These are phyloP conservation scores for Scleromitrula shiraiana DNA, from an alignment of 2,329 filamentous ascomycete genomes.

Conservation along the genomic window DNA sequence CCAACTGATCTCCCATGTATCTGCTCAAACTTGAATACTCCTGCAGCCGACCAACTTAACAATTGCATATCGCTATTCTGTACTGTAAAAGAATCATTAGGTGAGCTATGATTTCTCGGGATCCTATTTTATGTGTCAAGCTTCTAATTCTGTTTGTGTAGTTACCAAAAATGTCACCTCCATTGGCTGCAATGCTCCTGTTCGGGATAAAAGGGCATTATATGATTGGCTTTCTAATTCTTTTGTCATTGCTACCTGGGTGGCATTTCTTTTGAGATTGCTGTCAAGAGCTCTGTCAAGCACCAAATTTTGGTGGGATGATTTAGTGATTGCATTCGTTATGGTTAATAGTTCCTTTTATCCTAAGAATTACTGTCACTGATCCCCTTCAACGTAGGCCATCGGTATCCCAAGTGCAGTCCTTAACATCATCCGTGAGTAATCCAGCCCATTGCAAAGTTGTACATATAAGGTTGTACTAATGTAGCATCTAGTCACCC, in stretches of 20 bases:
- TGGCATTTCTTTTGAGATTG: background rate
- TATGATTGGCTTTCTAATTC: slow-evolving; percentile 1
- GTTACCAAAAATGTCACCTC: slow-evolving; percentile 3
- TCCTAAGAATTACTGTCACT: background rate
- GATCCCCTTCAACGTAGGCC: background rate
- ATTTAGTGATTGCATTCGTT: background rate
- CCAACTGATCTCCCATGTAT: slow-evolving; percentile 6
- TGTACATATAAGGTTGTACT: no score
- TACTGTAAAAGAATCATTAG: slow-evolving; percentile 1
- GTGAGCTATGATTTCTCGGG: background rate
- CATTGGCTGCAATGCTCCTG: background rate
- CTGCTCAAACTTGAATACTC: slow-evolving; percentile 3
- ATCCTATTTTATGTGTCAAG: background rate
- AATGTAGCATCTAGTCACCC: slow-evolving; percentile 6
- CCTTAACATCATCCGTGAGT: slow-evolving; percentile 4
- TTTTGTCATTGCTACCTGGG: slow-evolving; percentile 1
- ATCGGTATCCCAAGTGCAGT: slow-evolving; percentile 1
- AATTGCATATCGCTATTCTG: background rate
- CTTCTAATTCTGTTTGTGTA: background rate
- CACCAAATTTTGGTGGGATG: slow-evolving; percentile 4
- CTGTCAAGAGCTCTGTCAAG: background rate
- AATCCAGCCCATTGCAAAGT: no score
- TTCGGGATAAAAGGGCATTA: background rate
- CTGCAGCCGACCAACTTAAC: background rate
- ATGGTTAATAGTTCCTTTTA: background rate